phyloP scores from a whole-genome alignment of 371 early-diverging fungal species.

The Vavraia culicis region DNA sequence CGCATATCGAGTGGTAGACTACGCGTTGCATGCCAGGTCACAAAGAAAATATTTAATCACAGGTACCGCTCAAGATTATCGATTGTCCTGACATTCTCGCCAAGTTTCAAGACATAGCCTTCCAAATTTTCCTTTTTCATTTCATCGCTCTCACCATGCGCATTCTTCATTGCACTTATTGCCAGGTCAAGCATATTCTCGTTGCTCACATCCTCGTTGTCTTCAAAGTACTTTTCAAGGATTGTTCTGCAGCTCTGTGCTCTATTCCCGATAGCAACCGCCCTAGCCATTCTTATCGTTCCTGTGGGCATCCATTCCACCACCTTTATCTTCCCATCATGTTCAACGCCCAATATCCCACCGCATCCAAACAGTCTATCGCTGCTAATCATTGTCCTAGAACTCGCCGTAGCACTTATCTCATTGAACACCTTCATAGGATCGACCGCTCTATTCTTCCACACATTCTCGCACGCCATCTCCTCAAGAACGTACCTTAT shows the following conservation, averaged over 20 bases:
- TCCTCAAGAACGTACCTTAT: conserved; percentile 34
- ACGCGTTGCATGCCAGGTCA: no score
- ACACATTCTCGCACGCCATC: conserved; percentile 26
- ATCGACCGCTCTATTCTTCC: conserved; percentile 23
- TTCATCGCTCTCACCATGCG: neutral
- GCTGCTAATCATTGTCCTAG: conserved; percentile 12
- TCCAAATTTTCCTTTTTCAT: no score
- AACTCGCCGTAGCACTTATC: conserved; percentile 7
- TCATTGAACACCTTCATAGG: conserved; percentile 35
- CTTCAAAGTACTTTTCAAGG: conserved; percentile 26
- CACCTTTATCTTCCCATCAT: conserved; percentile 29
- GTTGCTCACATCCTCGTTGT: conserved; percentile 13
- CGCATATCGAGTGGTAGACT: no score
- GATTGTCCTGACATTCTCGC: no score
- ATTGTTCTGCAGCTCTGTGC: conserved; percentile 43
- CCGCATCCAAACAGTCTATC: conserved; percentile 36
- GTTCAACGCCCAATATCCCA: conserved; percentile 35
- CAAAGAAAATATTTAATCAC: no score
- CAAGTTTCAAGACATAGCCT: no score
- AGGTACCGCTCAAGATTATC: no score
- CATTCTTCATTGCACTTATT: conserved; percentile 39
- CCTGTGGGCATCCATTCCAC: conserved; percentile 39
- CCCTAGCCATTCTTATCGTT: conserved; percentile 19
- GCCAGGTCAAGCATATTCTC: conserved; percentile 33
- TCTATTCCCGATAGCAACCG: conserved; percentile 38